Percentiles rank a stretch among this genome's conserved stretches.
Evolutionary conservation across 768 basidiomycete species (phyloP).

Genomic region (Mycena maculata): DNA sequence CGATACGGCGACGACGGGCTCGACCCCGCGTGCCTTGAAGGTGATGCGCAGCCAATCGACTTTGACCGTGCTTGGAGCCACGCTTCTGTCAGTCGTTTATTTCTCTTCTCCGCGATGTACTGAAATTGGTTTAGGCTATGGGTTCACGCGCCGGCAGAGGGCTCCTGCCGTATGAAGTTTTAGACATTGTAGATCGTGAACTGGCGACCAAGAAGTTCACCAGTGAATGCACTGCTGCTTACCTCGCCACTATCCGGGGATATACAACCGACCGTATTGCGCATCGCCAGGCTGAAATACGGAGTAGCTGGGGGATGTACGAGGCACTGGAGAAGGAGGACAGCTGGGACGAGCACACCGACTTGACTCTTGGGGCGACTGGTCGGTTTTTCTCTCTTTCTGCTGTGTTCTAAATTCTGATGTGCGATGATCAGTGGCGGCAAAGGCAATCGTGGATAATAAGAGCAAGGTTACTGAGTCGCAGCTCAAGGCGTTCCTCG

Average conservation of each 20-base stretch:
- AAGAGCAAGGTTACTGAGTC: conserved; percentile 87
- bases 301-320: conserved; percentile 83
- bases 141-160: conserved; percentile 68
- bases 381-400: conserved; percentile 55
- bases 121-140: conserved; percentile 62
- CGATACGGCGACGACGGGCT: conserved; percentile 96
- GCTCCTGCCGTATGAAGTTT: conserved; percentile 88
- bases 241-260: conserved; percentile 71
- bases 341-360: conserved; percentile 84
- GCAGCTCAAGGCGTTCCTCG: conserved; percentile 83
- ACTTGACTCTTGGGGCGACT: conserved; percentile 80
- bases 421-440: conserved; percentile 66
- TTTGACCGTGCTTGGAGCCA: conserved; percentile 89
- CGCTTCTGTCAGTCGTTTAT: conserved; percentile 66
- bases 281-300: conserved; percentile 70
- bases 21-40: conserved; percentile 96
- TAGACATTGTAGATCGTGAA: conserved; percentile 75
- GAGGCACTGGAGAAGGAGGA: conserved; percentile 79
- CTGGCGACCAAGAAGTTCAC: conserved; percentile 68
- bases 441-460: conserved; percentile 87
- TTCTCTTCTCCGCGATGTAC: conserved; percentile 3
- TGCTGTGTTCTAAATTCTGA: conserved; percentile 15
- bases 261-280: conserved; percentile 81
- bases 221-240: conserved; percentile 78
- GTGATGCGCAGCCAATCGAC: conserved; percentile 94